Evolutionary conservation across 257 asterid genomes (phyloP).

Genomic region (Gardenia jasminoides): DNA sequence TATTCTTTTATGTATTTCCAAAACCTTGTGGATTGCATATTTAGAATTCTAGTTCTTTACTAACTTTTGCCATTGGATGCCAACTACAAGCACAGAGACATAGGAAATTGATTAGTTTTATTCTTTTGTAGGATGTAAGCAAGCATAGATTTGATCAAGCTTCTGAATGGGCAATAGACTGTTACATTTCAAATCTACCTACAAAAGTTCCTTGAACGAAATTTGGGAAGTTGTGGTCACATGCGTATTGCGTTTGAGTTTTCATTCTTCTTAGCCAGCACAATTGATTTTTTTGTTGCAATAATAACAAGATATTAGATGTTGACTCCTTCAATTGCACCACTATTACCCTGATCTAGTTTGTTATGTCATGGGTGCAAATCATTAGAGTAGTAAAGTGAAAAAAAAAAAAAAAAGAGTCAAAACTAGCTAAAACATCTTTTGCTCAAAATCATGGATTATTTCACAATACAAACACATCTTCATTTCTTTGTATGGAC

Average conservation of each 20-base stretch:
- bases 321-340: neutral
- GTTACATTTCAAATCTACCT: neutral
- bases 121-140: neutral
- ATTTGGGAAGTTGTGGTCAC: neutral
- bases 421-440: neutral
- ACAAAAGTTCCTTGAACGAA: neutral
- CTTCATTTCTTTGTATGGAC: neutral
- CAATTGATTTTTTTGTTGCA: neutral
- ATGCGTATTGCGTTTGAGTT: neutral
- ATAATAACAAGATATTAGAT: neutral
- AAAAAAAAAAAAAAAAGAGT: too few species aligned
- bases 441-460: neutral
- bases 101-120: neutral
- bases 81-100: too few species aligned
- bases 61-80: neutral
- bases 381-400: neutral
- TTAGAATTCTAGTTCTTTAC: neutral
- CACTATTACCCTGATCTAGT: too few species aligned
- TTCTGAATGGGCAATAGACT: neutral
- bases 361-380: neutral
- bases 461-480: neutral
- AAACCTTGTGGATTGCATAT: too few species aligned
- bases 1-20: too few species aligned
- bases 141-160: neutral
- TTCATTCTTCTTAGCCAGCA: neutral